Evolutionary conservation across 805 yeast species (phyloP).

Genomic region (Tetrapisispora taiwanensis): DNA sequence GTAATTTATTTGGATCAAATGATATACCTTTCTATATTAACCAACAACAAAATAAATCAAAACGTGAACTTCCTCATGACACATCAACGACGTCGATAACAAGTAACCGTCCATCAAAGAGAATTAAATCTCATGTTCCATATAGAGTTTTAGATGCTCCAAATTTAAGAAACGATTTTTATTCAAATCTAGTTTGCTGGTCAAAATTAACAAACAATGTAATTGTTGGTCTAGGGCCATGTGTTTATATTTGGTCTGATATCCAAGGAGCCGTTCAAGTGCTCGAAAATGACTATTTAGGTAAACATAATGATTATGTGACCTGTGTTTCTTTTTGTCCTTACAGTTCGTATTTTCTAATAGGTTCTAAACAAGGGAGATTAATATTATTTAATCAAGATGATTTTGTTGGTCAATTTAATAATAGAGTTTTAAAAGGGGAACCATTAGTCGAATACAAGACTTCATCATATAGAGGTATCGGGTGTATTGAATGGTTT

Average conservation of each 20-base stretch:
- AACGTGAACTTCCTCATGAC: conserved; percentile 6
- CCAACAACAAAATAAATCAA: conserved; percentile 13
- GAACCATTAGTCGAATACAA: conserved; percentile 14
- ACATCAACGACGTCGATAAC: conserved; percentile 1
- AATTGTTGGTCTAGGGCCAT: conserved; percentile 55
- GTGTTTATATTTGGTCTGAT: conserved; percentile 56
- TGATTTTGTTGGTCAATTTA: conserved; percentile 7
- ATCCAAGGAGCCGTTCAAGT: conserved; percentile 35
- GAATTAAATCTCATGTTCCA: conserved; percentile 33
- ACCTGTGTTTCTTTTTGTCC: conserved; percentile 51
- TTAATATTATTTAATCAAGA: conserved; percentile 38
- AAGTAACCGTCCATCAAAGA: conserved; percentile 15
- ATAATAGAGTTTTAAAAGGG: conserved; percentile 3
- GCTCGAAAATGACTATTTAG: conserved; percentile 31
- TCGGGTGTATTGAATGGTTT: conserved; percentile 56
- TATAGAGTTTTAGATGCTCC: conserved; percentile 58
- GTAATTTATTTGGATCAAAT: conserved; percentile 9
- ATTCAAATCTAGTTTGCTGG: conserved; percentile 70
- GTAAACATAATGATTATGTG: conserved; percentile 31
- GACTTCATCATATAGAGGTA: conserved; percentile 30
- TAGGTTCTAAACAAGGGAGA: conserved; percentile 52
- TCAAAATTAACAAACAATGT: conserved; percentile 39
- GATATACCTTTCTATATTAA: conserved; percentile 16
- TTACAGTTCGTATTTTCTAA: conserved; percentile 35
- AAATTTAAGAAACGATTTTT: conserved; percentile 63